Evolutionary conservation across 2,329 filamentous ascomycete genomes (phyloP), one percentile per base, ranked within the genome.

Genomic region (Fusarium pseudoanthophilum): DNA sequence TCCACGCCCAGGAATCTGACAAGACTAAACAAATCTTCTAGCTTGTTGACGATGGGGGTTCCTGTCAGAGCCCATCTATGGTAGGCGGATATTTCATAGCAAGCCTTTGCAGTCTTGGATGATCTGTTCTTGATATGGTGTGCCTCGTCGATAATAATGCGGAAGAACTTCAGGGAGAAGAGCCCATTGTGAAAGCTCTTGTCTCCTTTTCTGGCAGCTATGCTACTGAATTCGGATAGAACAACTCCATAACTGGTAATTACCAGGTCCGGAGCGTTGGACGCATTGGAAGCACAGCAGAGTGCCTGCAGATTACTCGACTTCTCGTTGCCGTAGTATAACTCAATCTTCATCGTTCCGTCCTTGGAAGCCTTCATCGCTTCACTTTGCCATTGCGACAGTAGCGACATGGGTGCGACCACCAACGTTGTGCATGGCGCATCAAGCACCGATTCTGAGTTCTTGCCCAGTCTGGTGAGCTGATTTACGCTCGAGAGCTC

Each of bases 371-470:
- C 95, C 78, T 95, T 97, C 76, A 95, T 91, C 0, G 95, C 94
- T 84, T 99, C 96, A 78, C 94, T 97, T 76, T 97, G 93, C 96
- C 96, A 99, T 80, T 99, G 96, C 0, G 95, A 90, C n/a, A 99
- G 87, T 5, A 99, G 86, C 15, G 96, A 98, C 91, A 98, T 98
- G 4, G 96, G 96, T 1, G 96, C 96, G n/a, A 99, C 89, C 1
- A 99, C 95, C 6, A 99, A 85, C 0, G 96, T 99, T 1, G 96
- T 98, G 79, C 92, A 93, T 1, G 95, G 95, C 3, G 95, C 96
- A 60, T 87, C 81, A 52, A 92, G 87, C 7, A 94, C 84, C 3
- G 85, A 84, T 15, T 86, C 81, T 21, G 89, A 88, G 37, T 85
- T 87, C 46, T 87, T 87, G 2, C 89, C 88, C 18, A 94, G 81